These are phyloP conservation scores for Ophiostoma sp. DNA, from an alignment of 2,329 filamentous ascomycete species.

Conservation along the genomic window DNA sequence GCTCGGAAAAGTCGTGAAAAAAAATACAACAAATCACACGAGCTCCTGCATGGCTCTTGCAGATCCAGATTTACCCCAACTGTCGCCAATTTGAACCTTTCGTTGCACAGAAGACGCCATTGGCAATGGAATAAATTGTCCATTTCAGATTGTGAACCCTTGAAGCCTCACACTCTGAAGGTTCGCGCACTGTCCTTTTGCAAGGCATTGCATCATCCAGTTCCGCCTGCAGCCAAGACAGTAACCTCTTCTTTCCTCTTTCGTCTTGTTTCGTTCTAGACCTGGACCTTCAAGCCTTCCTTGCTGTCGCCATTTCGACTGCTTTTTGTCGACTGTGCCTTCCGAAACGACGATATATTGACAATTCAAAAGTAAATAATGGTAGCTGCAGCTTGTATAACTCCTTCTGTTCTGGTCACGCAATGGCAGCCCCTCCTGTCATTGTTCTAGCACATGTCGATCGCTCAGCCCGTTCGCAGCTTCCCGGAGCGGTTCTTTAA, in stretches of 20 bases:
- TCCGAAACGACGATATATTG: neutral
- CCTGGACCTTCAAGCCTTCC: neutral
- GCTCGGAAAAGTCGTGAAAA: neutral
- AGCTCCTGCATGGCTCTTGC: neutral
- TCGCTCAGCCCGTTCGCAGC: slow-evolving; percentile 1
- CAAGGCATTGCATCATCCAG: slow-evolving; percentile 20
- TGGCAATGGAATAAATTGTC: neutral
- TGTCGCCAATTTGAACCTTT: neutral
- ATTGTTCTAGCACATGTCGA: neutral
- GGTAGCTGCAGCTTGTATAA: neutral
- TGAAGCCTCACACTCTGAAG: neutral
- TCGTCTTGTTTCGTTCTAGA: slow-evolving; percentile 20
- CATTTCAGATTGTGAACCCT: neutral
- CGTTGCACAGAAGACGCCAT: slow-evolving; percentile 11
- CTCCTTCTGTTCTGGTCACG: neutral
- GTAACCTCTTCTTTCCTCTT: slow-evolving; percentile 20
- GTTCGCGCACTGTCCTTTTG: slow-evolving; percentile 16
- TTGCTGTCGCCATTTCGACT: neutral
- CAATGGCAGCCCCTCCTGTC: neutral
- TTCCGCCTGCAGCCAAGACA: slow-evolving; percentile 15
- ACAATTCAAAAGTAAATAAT: neutral
- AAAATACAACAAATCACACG: neutral
- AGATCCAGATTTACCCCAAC: neutral
- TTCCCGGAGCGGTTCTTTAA: neutral
- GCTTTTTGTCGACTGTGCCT: neutral